Base-by-base conservation (phyloP, 257 asterid genomes). In the Solanum etuberosum region DNA sequence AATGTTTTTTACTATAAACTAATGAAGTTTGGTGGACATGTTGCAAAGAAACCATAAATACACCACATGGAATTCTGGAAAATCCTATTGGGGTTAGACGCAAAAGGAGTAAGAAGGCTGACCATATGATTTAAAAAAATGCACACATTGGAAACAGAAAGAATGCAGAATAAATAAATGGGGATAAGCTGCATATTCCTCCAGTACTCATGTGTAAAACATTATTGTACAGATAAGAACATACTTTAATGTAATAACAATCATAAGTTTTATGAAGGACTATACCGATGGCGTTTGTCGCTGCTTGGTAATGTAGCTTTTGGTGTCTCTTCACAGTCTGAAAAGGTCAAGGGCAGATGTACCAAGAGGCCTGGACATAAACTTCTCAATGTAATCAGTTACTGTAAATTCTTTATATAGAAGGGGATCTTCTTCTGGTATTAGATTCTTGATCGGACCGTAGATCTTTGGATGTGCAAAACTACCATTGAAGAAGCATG, bases 401-500 rank as follows among this genome's bases (percentile, higher is more conserved):
- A 89, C 93, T 0, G 93, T 89, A 65, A 95, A 93, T 48, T 93
- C 95, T 84, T 83, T 93, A 85, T 95, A 95, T 3, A 88, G 2
- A 1, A 16, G 59, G 3, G 92, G 76, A 1, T 63, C 57, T 21
- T 88, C 86, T 71, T 92, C 94, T 2, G 98, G 88, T 83, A 89
- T 57, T 90, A 95, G 81, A 87, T 93, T 96, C n/a, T 91, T 87
- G 85, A 92, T 90, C 0, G 97, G 98, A n/a, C 90, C 92, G 84
- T 92, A 95, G 15, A 88, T 80, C 84, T 25, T 90, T 80, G 89
- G 88, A 3, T 91, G 77, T 70, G 25, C 32, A 25, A 46, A 23
- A 63, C 25, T 83, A 70, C 98, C 96, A 3, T 54, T 65, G 43
- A 93, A 91, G 86, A 95, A 93, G 65, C 94, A 92, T 5, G 98